phyloP scores from a whole-genome alignment of 805 yeast genomes.

The Teunomyces atbi region DNA sequence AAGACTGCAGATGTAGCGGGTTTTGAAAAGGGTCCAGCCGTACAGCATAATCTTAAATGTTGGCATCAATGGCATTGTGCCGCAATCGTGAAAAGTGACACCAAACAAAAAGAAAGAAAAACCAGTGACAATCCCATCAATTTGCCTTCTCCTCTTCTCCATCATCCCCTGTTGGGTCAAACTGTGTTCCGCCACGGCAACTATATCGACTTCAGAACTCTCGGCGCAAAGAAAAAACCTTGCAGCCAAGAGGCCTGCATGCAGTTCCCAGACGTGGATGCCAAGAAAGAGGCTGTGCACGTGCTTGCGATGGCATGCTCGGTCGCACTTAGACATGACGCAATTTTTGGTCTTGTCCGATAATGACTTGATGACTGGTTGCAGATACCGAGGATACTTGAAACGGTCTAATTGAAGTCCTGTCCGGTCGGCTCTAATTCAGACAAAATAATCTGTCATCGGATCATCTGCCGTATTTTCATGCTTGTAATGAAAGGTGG shows the following conservation, averaged over 20 bases:
- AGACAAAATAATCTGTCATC: too few relatives aligned
- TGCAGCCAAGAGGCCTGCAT: constrained; percentile 3
- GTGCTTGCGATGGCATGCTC: constrained; percentile 2
- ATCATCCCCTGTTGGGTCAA: background rate
- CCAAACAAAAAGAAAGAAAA: background rate
- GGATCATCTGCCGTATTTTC: too few relatives aligned
- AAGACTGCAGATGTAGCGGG: background rate
- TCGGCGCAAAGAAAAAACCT: constrained; percentile 4
- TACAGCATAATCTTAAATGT: background rate
- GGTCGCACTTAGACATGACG: background rate
- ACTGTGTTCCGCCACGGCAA: background rate
- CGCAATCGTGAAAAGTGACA: background rate
- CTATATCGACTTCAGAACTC: background rate
- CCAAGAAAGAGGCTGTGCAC: constrained; percentile 1
- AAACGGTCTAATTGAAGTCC: background rate
- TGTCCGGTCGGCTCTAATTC: background rate
- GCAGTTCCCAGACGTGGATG: background rate
- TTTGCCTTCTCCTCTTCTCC: background rate
- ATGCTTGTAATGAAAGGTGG: background rate
- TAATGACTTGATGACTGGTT: too few relatives aligned
- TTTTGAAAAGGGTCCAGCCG: constrained; percentile 2
- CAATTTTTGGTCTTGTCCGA: background rate
- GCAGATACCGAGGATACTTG: background rate
- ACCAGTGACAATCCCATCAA: background rate
- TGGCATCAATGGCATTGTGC: background rate